Base-by-base conservation (phyloP, 2,329 filamentous ascomycete genomes). In the Verticillium zaregamsianum region DNA sequence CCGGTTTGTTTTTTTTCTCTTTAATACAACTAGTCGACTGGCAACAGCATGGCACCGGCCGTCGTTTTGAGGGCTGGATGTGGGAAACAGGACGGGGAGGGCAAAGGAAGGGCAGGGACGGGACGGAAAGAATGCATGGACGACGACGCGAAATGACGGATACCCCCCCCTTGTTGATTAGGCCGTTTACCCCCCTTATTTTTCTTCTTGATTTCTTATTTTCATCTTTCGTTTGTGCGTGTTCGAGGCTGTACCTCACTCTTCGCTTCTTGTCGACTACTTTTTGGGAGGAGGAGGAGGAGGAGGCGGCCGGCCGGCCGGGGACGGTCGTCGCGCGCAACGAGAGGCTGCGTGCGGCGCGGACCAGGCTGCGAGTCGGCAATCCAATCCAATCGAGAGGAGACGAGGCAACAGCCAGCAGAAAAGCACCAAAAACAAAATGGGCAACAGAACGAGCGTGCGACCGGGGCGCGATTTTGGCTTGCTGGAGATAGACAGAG, bases 121-220 rank as follows among this genome's bases (percentile, higher is more conserved):
- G 71, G 69, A 75, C 68, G 73, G 73, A 70, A 71, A 76, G 75
- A 77, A 77, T 76, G 76, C 68, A 76, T 77, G 76, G 73, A 78
- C 70, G 76, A 78, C 72, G 76, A 78, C 72, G 74, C 70, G 72
- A 74, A 68, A 77, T 68, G 76, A 79, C 72, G 77, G 76, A 79
- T 79, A 78, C 76, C 76, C 76, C 37, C 37, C 65, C 69, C 68
- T 66, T 69, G 62, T 55, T 66, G 60, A 63, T 65, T 65, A 35
- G 65, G 61, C 65, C 60, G 60, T 61, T 65, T 64, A 64, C 57
- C 63, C 59, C 65, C 61, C 60, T 64, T 57, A 59, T 63, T 63
- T 61, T 54, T 64, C 60, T 45, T 63, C 58, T 55, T 59, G 52
- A 59, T 61, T 63, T 65, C 58, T 64, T 63, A 45, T 61, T 61